Evolutionary conservation across 1,139 yeast genomes (phyloP), one percentile per base, ranked within the genome.

Genomic region (Yamadazyma atmosphaerica): DNA sequence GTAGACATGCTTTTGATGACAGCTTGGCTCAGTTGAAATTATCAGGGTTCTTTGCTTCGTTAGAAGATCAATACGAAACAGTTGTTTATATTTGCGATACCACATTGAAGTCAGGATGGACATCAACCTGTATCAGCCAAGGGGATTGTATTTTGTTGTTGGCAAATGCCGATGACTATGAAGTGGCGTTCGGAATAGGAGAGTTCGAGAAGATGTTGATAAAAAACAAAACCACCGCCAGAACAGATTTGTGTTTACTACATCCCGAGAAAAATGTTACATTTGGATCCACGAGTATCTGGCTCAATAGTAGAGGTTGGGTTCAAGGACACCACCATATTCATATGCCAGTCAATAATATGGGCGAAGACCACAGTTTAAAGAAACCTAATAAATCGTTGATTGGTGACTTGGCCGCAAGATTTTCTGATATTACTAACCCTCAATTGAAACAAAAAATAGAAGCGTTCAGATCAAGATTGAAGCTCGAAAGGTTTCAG

Each of bases 241-340:
- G 95, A 53, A 86, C 96, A 0, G 98, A 92, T 48, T 70, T 92
- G 42, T 83, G 95, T 34, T 65, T 92, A 38, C 63, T 92, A 11
- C 98, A 92, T 53, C 85, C 87, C 2, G 96, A 88, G 22, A 77
- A 86, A 50, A 79, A 69, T 47, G 97, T 92, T 2, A 76, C 75
- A 13, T 89, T 96, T 0, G 98, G 98, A 0, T 73, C 87, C 9
- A 90, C 98, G 0, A 80, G 82, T 31, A 70, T 74, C 35, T 92
- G 98, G 98, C 69, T 92, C 36, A 85, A 85, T 49, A 79, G 79
- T 45, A 68, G 98, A 46, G 73, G 81, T 2, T 92, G 98, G 98
- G 89, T 92, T 4, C 88, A 87, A 49, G 81, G 90, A 0, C 97
- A 92, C 54, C 97, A 92, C 56, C 98, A 92, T 58, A 78, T 92